phyloP scores from a whole-genome alignment of 345 rosid genomes.

The Tarenaya hassleriana region DNA sequence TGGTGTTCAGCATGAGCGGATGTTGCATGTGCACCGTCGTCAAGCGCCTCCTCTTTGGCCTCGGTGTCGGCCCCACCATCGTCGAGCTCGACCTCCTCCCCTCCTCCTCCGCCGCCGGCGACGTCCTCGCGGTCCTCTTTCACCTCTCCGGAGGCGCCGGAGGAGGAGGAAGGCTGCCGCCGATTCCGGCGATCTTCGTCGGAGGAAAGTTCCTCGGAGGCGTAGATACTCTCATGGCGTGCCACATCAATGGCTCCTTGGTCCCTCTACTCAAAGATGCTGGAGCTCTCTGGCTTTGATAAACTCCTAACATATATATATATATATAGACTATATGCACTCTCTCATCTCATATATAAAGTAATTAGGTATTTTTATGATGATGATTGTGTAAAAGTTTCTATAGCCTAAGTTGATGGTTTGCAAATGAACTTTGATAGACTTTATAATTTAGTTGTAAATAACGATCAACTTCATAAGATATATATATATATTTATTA shows the following conservation, averaged over 20 bases:
- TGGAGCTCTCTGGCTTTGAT: slow-evolving; percentile 78
- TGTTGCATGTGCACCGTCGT: slow-evolving; percentile 98
- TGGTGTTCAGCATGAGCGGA: slow-evolving; percentile 78
- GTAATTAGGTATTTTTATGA: too few relatives aligned
- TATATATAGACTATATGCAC: neutral
- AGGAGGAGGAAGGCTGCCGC: slow-evolving; percentile 26
- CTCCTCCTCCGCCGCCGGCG: slow-evolving; percentile 29
- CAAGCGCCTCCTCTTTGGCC: slow-evolving; percentile 63
- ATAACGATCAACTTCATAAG: too few relatives aligned
- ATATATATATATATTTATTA: too few relatives aligned
- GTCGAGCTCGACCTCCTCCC: slow-evolving; percentile 68
- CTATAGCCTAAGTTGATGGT: too few relatives aligned
- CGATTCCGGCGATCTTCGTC: slow-evolving; percentile 54
- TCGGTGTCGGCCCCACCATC: slow-evolving; percentile 87
- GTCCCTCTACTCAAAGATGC: slow-evolving; percentile 72
- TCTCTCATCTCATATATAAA: too few relatives aligned
- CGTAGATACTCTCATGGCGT: slow-evolving; percentile 68
- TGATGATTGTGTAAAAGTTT: too few relatives aligned
- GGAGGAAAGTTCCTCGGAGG: slow-evolving; percentile 77
- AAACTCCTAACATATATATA: neutral
- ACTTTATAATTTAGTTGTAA: too few relatives aligned
- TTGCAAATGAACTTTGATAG: too few relatives aligned
- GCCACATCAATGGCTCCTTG: slow-evolving; percentile 64
- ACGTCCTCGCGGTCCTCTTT: slow-evolving; percentile 39
- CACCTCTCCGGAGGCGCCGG: slow-evolving; percentile 23